A percentile compares a stretch with the other conserved stretches of the same genome.
Evolutionary conservation across 164 flowering plant species (phyloP).

Genomic region (Pachysandra terminalis): DNA sequence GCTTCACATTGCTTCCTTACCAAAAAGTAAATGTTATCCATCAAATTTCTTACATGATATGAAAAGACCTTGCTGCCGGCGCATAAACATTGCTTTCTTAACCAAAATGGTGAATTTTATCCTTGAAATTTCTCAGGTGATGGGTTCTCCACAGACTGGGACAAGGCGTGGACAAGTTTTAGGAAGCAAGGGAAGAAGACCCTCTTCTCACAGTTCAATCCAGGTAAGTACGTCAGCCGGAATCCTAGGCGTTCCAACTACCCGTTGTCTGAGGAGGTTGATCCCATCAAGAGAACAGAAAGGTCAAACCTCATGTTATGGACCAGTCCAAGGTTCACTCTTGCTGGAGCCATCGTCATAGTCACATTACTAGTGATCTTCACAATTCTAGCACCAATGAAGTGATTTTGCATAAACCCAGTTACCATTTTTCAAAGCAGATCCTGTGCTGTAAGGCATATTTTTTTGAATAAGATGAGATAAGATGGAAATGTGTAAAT

Average conservation of each 20-base stretch:
- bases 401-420: constrained; percentile 26
- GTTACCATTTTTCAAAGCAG: constrained; percentile 4
- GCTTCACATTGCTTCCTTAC: too few species aligned
- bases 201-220: constrained; percentile 62
- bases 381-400: constrained; percentile 64
- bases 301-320: constrained; percentile 75
- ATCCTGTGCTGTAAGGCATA: not conserved
- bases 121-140: constrained; percentile 41
- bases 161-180: constrained; percentile 90
- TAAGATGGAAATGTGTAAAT: constrained; percentile 6
- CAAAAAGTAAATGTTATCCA: too few species aligned
- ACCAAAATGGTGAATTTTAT: not conserved
- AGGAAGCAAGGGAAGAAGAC: constrained; percentile 71
- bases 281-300: constrained; percentile 92
- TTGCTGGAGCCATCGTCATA: constrained; percentile 65
- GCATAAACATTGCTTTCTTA: not conserved
- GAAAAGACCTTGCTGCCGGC: too few species aligned
- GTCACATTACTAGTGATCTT: constrained; percentile 70
- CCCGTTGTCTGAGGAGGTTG: constrained; percentile 85
- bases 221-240: constrained; percentile 89
- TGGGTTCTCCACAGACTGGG: constrained; percentile 80
- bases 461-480: constrained; percentile 2
- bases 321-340: constrained; percentile 88
- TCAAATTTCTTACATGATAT: too few species aligned
- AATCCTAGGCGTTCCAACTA: constrained; percentile 81